Base-by-base conservation (phyloP, 1,284 basidiomycete genomes). In the Boletellus dicymbophilus region DNA sequence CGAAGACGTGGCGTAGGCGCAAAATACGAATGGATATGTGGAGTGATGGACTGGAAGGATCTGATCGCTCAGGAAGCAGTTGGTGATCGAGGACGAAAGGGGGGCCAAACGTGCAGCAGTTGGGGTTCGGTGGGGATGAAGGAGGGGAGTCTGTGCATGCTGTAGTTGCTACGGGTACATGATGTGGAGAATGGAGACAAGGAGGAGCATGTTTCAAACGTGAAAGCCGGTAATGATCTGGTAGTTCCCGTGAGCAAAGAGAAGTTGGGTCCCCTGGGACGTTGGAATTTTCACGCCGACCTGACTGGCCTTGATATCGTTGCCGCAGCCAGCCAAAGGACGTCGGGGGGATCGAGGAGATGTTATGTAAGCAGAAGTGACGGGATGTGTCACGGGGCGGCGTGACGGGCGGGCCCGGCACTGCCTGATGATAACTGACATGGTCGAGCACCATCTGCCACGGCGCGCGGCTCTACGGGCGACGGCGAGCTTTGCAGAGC, bases 401-500 rank as follows among this genome's bases (percentile, higher is more conserved):
- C 13, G 60, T 62, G 52, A 65, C 60, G 12, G n/a, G 37, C 51
- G 50, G 23, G n/a, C n/a, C n/a, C n/a, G n/a, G 25, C 12, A 39
- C 23, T 31, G 31, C 31, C 26, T 21, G 34, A 31, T 33, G 18
- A 27, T 7, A 22, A 31, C 46, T 34, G 43, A 55, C 57, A 66
- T 63, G 59, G 53, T 51, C 1, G 61, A 51, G 9, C 47, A 36
- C 3, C 49, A 61, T 18, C 23, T 59, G 7, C 66, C 67, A 12
- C n/a, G n/a, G 31, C 44, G 18, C 64, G 67, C 23, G 51, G 55
- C 9, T 64, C 64, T 13, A 67, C 64, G 50, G n/a, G 64, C 64
- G 25, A 43, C 53, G 2, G 62, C 54, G 3, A 63, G 54, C 44
- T 59, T 66, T 44, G 51, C 60, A 43, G 64, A 56, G 3, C 64